A percentile compares a stretch with the other conserved stretches of the same genome.
phyloP scores from a whole-genome alignment of 768 basidiomycete species.

The Podaxis sp. region DNA sequence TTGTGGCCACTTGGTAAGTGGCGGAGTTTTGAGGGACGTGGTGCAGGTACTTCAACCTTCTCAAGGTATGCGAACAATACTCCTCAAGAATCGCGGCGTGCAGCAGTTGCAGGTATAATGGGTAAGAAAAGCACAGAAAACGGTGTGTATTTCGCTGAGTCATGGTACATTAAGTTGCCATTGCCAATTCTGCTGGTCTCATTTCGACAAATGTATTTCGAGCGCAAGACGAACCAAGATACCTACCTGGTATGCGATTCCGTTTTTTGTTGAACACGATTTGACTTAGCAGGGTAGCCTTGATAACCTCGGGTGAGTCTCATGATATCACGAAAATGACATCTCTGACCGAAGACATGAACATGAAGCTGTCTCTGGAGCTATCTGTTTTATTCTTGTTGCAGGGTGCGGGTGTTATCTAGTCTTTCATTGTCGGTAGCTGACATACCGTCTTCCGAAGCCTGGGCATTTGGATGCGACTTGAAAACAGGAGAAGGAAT shows the following conservation, averaged over 20 bases:
- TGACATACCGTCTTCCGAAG: constrained; percentile 21
- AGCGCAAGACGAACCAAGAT: constrained; percentile 49
- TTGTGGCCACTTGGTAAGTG: constrained; percentile 33
- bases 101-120: constrained; percentile 53
- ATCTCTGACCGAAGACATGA: background rate
- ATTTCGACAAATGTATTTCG: constrained; percentile 54
- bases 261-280: background rate
- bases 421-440: background rate
- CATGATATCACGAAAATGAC: background rate
- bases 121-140: constrained; percentile 26
- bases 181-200: constrained; percentile 49
- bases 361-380: constrained; percentile 43
- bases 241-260: constrained; percentile 38
- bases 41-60: background rate
- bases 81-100: constrained; percentile 46
- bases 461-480: constrained; percentile 48
- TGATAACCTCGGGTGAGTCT: constrained; percentile 42
- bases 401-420: constrained; percentile 27
- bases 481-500: constrained; percentile 46
- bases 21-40: background rate
- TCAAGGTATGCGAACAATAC: constrained; percentile 48
- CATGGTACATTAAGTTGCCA: constrained; percentile 32
- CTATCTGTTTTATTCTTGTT: constrained; percentile 43
- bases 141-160: background rate
- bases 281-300: constrained; percentile 25